Evolutionary conservation across 805 yeast species (phyloP), one percentile per base, ranked within the genome.

Genomic region (Ogataea philodendri): DNA sequence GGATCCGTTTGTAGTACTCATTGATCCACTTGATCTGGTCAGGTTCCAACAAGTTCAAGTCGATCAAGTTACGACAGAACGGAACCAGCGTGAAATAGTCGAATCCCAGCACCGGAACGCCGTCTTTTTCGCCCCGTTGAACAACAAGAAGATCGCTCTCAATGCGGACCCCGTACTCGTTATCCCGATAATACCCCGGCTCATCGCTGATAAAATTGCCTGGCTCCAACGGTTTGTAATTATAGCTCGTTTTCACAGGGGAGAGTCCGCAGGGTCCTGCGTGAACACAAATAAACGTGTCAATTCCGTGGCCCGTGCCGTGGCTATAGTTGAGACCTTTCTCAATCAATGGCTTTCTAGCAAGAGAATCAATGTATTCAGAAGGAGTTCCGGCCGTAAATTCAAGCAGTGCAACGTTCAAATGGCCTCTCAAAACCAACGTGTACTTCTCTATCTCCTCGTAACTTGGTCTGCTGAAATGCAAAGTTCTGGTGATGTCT

Each of bases 261-360:
- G 83, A 85, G 41, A 93, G 78, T 10, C 89, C 95, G 37, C 90
- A 72, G 1, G 97, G 97, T 0, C 94, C 93, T 54, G 94, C 96
- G 58, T 93, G 98, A 11, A 93, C 97, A 57, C 83, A 82, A 29
- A 94, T 76, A 56, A 72, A 90, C 14, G 89, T 72, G 2, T 96
- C 97, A n/a, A 93, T 84, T 4, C 98, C 98, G 60, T 93, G 98
- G 2, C 97, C 96, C 0, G 97, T 87, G 7, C 98, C 97, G 60
- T 93, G 98, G 45, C 81, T 76, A 57, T 84, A 93, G 57, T 85
- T 93, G 31, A 86, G 66, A 0, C 97, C 97, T 34, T 77, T 69
- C 24, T 76, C 67, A 88, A 94, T 84, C 41, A 93, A 64, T 34
- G 76, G 81, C 59, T 82, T 88, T 45, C 98, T 72, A 0, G 96